Evolutionary conservation across 495 filamentous ascomycete species (phyloP), one percentile per base, ranked within the genome.

Genomic region (Penicillium herquei): DNA sequence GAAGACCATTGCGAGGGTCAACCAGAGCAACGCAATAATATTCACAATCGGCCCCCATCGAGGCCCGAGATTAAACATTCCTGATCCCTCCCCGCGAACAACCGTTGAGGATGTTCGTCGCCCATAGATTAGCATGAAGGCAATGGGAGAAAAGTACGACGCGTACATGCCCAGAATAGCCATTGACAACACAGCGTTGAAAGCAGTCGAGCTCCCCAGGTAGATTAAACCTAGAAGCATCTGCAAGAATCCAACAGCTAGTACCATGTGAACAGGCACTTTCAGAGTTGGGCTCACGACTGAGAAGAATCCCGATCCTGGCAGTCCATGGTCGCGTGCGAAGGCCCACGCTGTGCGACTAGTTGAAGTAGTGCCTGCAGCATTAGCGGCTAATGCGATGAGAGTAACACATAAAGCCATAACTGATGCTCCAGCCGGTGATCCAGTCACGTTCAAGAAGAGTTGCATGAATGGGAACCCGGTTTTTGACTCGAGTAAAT

Each of bases 381-480:
- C 55, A 40, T 65, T 65, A 6, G 62, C 62, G 17, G 62, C 62
- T 13, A 52, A 31, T 0, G 62, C 62, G 5, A 65, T 51, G 17
- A 62, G n/a, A 2, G 52, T 62, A 17, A 65, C 51, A 13, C 52
- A 59, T 4, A 65, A 31, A 3, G 62, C 39, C 32, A 65, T 54
- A 1, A 72, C 62, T 1, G 71, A 72, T 0, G 76, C 73, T 3
- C 70, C 78, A 8, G 63, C 63, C 6, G 56, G 57, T 2, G 68
- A 73, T 30, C 61, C 53, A 1, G 72, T 73, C 6, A 70, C 69
- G 11, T 65, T 65, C 3, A 65, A 47, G 21, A 65, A 78, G 13
- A 82, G 72, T 46, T 78, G 64, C 49, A 84, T 76, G 40, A 79
- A 78, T 0, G 78, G 78, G 45, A 71, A 83, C 6, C 70, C 62